Conservation (phyloP, 2,329 filamentous ascomycete species). For the Drechslera avenae region DNA sequence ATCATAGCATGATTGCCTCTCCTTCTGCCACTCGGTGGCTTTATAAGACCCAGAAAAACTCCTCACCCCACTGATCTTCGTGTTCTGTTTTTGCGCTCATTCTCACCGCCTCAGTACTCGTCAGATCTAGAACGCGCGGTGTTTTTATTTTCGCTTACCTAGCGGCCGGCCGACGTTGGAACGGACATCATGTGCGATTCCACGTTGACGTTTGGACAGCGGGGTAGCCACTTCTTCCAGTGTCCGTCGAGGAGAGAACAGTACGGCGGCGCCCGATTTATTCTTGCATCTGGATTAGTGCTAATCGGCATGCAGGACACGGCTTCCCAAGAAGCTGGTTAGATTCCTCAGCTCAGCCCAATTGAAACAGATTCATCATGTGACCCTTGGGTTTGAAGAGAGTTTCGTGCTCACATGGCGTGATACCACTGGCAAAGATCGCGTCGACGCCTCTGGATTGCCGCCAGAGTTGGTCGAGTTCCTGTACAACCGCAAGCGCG, state of each 20-base stretch:
- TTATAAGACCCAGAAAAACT: conserved; percentile 1
- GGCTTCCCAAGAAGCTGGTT: conserved; percentile 35
- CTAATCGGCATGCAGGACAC: conserved; percentile 20
- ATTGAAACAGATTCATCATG: conserved; percentile 34
- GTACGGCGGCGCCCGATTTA: not conserved
- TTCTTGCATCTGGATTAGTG: not conserved
- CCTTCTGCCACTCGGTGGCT: conserved; percentile 10
- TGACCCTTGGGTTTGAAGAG: conserved; percentile 40
- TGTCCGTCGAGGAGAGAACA: conserved; percentile 34
- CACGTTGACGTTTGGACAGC: conserved; percentile 43
- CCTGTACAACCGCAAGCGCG: conserved; percentile 30
- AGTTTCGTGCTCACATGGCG: conserved; percentile 45
- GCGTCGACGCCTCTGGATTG: conserved; percentile 32
- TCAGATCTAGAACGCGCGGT: not conserved
- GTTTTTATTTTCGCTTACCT: conserved; percentile 9
- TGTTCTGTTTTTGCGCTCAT: not conserved
- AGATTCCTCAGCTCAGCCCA: conserved; percentile 31
- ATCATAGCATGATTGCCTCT: not conserved
- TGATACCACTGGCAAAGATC: conserved; percentile 30
- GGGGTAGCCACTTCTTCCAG: conserved; percentile 44
- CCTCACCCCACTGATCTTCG: not conserved
- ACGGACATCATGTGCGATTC: conserved; percentile 36
- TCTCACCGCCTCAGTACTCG: conserved; percentile 3
- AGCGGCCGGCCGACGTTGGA: conserved; percentile 3
- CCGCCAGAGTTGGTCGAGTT: conserved; percentile 36